phyloP scores from a whole-genome alignment of 495 filamentous ascomycete species.

The Chaetomium cochliodes region DNA sequence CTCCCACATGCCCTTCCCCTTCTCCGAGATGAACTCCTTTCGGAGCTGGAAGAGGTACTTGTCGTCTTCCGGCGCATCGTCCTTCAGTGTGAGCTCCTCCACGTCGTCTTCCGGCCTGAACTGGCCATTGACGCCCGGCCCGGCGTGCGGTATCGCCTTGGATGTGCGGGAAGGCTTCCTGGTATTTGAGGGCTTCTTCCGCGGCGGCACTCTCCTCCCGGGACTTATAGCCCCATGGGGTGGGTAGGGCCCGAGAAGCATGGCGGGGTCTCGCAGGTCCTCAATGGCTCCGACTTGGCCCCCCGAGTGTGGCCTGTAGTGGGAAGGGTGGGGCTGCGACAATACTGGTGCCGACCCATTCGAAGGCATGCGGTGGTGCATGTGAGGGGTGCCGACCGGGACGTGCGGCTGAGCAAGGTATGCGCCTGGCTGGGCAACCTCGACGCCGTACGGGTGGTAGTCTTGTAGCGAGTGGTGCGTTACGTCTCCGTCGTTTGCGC shows the following conservation, averaged over 20 bases:
- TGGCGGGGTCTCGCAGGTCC: constrained; percentile 29
- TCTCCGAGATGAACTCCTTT: constrained; percentile 44
- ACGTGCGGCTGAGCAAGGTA: constrained; percentile 26
- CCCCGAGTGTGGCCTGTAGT: constrained; percentile 24
- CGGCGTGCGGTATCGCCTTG: constrained; percentile 26
- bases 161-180: constrained; percentile 29
- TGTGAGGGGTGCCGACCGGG: constrained; percentile 20
- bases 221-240: constrained; percentile 33
- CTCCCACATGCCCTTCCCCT: constrained; percentile 55
- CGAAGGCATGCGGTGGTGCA: constrained; percentile 31
- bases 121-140: constrained; percentile 20
- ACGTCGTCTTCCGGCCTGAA: constrained; percentile 23
- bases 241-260: constrained; percentile 28
- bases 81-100: constrained; percentile 37
- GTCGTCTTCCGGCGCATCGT: constrained; percentile 49
- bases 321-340: constrained; percentile 28
- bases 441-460: constrained; percentile 27
- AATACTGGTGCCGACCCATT: constrained; percentile 27
- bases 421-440: constrained; percentile 15
- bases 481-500: constrained; percentile 27
- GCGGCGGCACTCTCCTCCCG: constrained; percentile 28
- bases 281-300: constrained; percentile 33
- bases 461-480: constrained; percentile 31
- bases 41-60: constrained; percentile 45
- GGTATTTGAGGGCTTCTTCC: constrained; percentile 27